Percentiles rank a stretch among this genome's conserved stretches.
phyloP scores from a whole-genome alignment of 1,139 yeast genomes.

The Nakaseomyces glabratus region DNA sequence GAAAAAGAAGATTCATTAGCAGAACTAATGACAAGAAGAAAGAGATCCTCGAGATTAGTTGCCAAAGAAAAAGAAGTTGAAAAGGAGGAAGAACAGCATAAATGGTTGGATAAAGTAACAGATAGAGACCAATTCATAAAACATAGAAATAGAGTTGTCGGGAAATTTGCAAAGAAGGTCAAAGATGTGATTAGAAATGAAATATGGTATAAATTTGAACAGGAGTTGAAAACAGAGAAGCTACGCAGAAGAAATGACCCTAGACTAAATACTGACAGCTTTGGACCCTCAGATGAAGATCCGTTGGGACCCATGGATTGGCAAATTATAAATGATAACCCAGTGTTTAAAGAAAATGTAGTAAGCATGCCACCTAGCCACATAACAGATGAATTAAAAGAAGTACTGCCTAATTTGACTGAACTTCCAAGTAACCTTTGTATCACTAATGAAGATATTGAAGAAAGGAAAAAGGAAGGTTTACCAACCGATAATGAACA shows the following conservation, averaged over 20 bases:
- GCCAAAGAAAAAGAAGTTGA: constrained; percentile 29
- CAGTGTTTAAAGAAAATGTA: constrained; percentile 5
- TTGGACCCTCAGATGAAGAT: constrained; percentile 5
- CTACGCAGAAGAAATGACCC: constrained; percentile 10
- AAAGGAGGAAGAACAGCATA: constrained; percentile 23
- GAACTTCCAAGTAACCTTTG: constrained; percentile 28
- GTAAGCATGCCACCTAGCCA: constrained; percentile 4
- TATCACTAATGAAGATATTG: constrained; percentile 23
- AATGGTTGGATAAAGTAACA: constrained; percentile 27
- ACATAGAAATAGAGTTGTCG: constrained; percentile 19
- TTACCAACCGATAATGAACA: constrained; percentile 15
- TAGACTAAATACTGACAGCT: constrained; percentile 5
- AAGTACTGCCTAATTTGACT: neutral
- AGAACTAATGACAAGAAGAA: constrained; percentile 25
- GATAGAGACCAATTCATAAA: constrained; percentile 26
- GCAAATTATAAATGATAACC: constrained; percentile 15
- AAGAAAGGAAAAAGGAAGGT: constrained; percentile 16
- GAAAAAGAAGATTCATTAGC: constrained; percentile 26
- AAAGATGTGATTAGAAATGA: constrained; percentile 26
- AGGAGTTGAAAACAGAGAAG: constrained; percentile 20
- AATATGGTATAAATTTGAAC: constrained; percentile 26
- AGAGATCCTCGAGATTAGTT: constrained; percentile 29
- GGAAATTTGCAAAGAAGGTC: constrained; percentile 20
- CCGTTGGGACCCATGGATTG: constrained; percentile 13
- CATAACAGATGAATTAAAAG: neutral